Conservation (phyloP, 768 basidiomycete species). For the Suillus sp. region DNA sequence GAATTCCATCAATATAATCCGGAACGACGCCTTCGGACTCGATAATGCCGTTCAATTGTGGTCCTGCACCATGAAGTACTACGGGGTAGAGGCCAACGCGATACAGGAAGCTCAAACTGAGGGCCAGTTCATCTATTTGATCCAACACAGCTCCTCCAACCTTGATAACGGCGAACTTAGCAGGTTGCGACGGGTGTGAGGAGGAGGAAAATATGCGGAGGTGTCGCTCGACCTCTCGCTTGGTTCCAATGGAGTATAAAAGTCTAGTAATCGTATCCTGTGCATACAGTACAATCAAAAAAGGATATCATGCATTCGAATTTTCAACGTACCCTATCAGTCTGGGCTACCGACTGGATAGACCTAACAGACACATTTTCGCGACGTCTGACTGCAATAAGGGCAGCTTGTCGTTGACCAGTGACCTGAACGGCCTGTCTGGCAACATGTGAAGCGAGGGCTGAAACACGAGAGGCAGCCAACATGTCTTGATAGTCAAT, state of each 20-base stretch:
- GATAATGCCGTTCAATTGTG: slow-evolving; percentile 92
- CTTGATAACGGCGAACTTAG: slow-evolving; percentile 98
- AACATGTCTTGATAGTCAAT: slow-evolving; percentile 29
- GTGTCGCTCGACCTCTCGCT: slow-evolving; percentile 97
- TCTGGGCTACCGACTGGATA: slow-evolving; percentile 68
- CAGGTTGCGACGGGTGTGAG: slow-evolving; percentile 84
- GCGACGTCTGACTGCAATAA: slow-evolving; percentile 42
- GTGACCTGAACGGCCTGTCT: slow-evolving; percentile 52
- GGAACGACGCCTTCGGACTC: slow-evolving; percentile 92
- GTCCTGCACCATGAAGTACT: slow-evolving; percentile 94
- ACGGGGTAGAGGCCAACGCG: slow-evolving; percentile 98
- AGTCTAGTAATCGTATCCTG: slow-evolving; percentile 97
- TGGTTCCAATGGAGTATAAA: slow-evolving; percentile 94
- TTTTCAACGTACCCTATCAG: slow-evolving; percentile 64
- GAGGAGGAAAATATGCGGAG: slow-evolving; percentile 97
- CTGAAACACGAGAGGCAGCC: slow-evolving; percentile 29
- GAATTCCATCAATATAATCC: slow-evolving; percentile 96
- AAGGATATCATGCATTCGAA: background rate
- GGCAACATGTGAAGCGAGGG: slow-evolving; percentile 31
- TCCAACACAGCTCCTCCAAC: slow-evolving; percentile 95
- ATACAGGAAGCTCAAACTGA: slow-evolving; percentile 95
- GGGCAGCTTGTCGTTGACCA: slow-evolving; percentile 41
- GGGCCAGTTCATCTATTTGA: slow-evolving; percentile 89
- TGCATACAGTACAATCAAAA: background rate
- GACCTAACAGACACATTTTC: slow-evolving; percentile 39